These are phyloP conservation scores for Starmerella apis DNA, from an alignment of 805 yeast genomes.

Conservation along the genomic window DNA sequence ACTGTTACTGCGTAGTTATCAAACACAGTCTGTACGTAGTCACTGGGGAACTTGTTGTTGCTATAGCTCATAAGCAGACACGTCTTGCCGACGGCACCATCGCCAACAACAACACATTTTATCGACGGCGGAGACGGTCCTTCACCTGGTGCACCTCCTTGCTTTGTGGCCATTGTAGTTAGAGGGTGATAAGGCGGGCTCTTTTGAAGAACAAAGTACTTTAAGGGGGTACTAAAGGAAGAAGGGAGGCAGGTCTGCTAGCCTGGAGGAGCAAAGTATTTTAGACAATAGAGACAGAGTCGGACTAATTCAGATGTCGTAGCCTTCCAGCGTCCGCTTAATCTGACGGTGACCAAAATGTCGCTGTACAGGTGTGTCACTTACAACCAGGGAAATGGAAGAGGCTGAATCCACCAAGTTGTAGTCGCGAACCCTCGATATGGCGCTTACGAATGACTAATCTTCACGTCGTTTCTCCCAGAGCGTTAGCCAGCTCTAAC, in stretches of 20 bases:
- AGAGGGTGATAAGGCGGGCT: background rate
- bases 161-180: conserved; percentile 15
- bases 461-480: background rate
- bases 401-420: background rate
- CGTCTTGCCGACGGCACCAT: conserved; percentile 98
- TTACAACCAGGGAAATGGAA: conserved; percentile 2
- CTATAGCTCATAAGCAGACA: conserved; percentile 93
- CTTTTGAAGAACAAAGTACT: background rate
- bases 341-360: background rate
- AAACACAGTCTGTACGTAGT: conserved; percentile 97
- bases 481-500: background rate
- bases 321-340: conserved; percentile 2
- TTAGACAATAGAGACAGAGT: background rate
- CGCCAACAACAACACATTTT: conserved; percentile 98
- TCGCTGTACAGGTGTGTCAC: background rate
- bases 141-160: conserved; percentile 13
- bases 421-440: conserved; percentile 2
- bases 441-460: background rate
- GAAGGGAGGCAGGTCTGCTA: background rate
- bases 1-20: conserved; percentile 50
- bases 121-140: conserved; percentile 29
- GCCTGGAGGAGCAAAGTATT: background rate
- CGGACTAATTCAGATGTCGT: background rate
- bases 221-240: background rate
- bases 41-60: conserved; percentile 93